Percentiles rank a stretch among this genome's conserved stretches.
phyloP scores from a whole-genome alignment of 495 filamentous ascomycete species.

The Cryomyces antarcticus region DNA sequence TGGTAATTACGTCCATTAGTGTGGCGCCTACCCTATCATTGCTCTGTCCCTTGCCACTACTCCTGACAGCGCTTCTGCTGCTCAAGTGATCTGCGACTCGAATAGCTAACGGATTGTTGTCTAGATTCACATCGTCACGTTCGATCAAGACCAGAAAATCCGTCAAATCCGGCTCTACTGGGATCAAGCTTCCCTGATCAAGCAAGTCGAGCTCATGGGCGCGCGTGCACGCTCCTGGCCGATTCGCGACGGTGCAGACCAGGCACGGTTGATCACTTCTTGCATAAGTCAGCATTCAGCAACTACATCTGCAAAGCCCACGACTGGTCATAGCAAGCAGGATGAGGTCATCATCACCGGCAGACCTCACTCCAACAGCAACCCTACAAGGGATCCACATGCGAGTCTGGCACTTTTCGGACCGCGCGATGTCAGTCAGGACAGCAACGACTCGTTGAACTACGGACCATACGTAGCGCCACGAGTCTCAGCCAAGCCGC shows the following conservation, averaged over 20 bases:
- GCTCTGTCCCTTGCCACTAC: neutral
- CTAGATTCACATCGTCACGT: slow-evolving; percentile 79
- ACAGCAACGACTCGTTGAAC: slow-evolving; percentile 17
- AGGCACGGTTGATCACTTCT: slow-evolving; percentile 47
- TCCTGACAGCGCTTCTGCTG: too few relatives aligned
- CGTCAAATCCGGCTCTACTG: slow-evolving; percentile 70
- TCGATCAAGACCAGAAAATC: slow-evolving; percentile 58
- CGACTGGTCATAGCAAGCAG: neutral
- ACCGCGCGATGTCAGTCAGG: slow-evolving; percentile 32
- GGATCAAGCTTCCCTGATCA: slow-evolving; percentile 87
- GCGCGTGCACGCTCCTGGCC: slow-evolving; percentile 78
- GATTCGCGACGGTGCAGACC: slow-evolving; percentile 73
- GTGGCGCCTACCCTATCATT: neutral
- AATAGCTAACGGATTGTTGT: slow-evolving; percentile 14
- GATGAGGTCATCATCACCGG: neutral
- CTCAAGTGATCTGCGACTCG: neutral
- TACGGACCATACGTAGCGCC: slow-evolving; percentile 27
- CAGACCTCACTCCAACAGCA: slow-evolving; percentile 1
- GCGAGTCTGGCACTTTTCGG: slow-evolving; percentile 56
- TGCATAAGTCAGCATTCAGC: slow-evolving; percentile 5
- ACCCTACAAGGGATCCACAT: slow-evolving; percentile 44
- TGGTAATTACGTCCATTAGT: slow-evolving; percentile 37
- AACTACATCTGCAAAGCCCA: neutral
- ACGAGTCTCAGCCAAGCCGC: slow-evolving; percentile 35
- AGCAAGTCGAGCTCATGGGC: slow-evolving; percentile 85